phyloP scores from a whole-genome alignment of 306 rosid species.

The Prinsepia uniflora region DNA sequence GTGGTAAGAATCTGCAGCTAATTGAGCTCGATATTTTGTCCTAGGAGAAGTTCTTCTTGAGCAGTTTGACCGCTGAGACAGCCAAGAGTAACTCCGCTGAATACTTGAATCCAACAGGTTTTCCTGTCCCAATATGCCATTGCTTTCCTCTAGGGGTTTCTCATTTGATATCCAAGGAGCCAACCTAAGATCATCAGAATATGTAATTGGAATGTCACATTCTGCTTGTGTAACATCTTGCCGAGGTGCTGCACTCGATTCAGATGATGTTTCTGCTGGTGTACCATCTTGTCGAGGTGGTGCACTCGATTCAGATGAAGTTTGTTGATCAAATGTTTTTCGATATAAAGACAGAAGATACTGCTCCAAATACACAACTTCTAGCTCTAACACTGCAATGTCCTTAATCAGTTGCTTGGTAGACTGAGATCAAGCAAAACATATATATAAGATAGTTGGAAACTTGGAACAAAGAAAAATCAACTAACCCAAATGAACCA shows the following conservation, averaged over 20 bases:
- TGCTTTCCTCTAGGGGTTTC: constrained; percentile 37
- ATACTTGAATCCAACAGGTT: constrained; percentile 57
- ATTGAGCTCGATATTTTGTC: constrained; percentile 37
- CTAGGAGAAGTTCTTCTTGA: constrained; percentile 46
- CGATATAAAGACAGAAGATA: constrained; percentile 76
- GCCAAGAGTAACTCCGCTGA: constrained; percentile 64
- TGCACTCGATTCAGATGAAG: constrained; percentile 39
- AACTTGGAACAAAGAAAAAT: constrained; percentile 16
- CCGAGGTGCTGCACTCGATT: constrained; percentile 19
- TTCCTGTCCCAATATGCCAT: constrained; percentile 36
- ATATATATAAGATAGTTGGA: constrained; percentile 9
- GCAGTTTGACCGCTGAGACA: constrained; percentile 63
- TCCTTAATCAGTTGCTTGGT: constrained; percentile 72
- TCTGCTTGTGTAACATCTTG: constrained; percentile 35
- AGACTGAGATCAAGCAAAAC: constrained; percentile 44
- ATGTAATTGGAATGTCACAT: constrained; percentile 32
- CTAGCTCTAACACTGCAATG: constrained; percentile 70
- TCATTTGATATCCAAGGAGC: constrained; percentile 38
- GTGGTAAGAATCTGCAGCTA: constrained; percentile 60
- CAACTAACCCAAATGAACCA: not conserved
- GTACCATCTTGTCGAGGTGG: constrained; percentile 29
- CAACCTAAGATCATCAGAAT: constrained; percentile 25
- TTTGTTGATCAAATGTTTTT: constrained; percentile 51
- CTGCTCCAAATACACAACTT: constrained; percentile 71
- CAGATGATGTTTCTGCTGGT: constrained; percentile 15